Evolutionary conservation across 495 filamentous ascomycete genomes (phyloP), one percentile per base, ranked within the genome.

Genomic region (Penicillium subrubescens): DNA sequence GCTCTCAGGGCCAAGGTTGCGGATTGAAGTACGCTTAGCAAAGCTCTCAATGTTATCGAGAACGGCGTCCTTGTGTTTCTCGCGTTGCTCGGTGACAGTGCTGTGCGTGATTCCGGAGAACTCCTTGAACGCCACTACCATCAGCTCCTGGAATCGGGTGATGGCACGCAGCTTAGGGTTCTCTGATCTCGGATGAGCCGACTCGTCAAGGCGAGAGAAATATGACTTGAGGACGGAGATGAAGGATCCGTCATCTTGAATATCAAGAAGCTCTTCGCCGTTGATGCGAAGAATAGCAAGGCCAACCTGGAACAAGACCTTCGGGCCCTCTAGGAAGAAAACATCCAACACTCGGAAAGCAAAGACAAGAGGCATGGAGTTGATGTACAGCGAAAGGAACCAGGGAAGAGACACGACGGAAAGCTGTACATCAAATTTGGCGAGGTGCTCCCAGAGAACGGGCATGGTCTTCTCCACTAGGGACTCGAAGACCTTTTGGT

Each of bases 391-490:
- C 8, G 94, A 97, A 25, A 99, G 85, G 71, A 99, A 99, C 95
- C 95, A 99, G 19, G 95, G 95, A 10, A 99, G 83, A 33, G 94
- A 97, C 8, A 98, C 96, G 34, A 99, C 95, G 0, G 96, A 98
- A n/a, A 99, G 88, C 77, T 99, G 95, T 23, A 99, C 94, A 71
- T 99, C 95, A 56, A 89, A 93, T 74, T 94, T 97, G 59, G 89
- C 87, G 17, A 99, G 89, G 66, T 99, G 96, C 21, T 98, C 94
- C 96, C 95, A 99, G 6, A 99, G 83, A 48, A 99, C 91, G 14
- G 95, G 95, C 95, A 99, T 99, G 0, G 94, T 99, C 80, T 92
- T 96, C 74, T 99, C 96, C 19, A 99, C 95, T 0, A 98, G 81
- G 2, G 92, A 95, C 76, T 99, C 95, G 73, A 99, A 98, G 2